Conservation (phyloP, 768 basidiomycete species). For the Lactifluus subvellereus region DNA sequence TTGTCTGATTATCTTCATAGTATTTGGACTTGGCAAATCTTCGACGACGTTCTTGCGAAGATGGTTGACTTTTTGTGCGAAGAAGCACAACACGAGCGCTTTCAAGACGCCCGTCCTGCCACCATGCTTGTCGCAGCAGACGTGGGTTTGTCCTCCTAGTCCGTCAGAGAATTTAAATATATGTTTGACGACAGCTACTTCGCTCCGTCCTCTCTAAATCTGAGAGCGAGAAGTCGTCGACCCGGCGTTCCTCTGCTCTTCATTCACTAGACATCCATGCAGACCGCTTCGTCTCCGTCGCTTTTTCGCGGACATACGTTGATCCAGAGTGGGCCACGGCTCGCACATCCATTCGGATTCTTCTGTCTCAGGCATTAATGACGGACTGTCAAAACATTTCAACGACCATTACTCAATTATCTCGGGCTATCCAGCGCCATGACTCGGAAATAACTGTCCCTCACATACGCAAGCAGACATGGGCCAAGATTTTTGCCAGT, state of each 20-base stretch:
- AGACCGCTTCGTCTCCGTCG: constrained; percentile 41
- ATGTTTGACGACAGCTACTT: constrained; percentile 30
- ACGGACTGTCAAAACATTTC: constrained; percentile 34
- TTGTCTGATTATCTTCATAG: constrained; percentile 57
- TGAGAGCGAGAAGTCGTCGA: constrained; percentile 27
- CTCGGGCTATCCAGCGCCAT: constrained; percentile 35
- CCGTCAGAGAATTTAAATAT: not conserved
- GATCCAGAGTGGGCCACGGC: constrained; percentile 39
- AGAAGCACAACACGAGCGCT: constrained; percentile 74
- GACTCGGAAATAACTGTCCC: constrained; percentile 32
- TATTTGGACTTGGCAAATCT: constrained; percentile 44
- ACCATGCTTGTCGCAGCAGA: constrained; percentile 55
- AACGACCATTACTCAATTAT: constrained; percentile 32
- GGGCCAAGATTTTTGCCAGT: constrained; percentile 59
- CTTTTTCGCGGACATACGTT: constrained; percentile 38
- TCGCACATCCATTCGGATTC: constrained; percentile 37
- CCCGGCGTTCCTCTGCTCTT: constrained; percentile 31
- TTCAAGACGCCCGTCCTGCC: constrained; percentile 50
- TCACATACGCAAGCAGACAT: constrained; percentile 52
- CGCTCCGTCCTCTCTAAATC: constrained; percentile 32
- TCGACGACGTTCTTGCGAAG: constrained; percentile 58
- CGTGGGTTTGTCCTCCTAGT: constrained; percentile 40
- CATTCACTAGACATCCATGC: constrained; percentile 48
- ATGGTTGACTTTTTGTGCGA: constrained; percentile 71
- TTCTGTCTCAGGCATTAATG: constrained; percentile 35